Percentiles rank a stretch among this genome's conserved stretches.
These are phyloP conservation scores for Stropharia rugosoannulata DNA, from an alignment of 768 basidiomycete species.

Conservation along the genomic window DNA sequence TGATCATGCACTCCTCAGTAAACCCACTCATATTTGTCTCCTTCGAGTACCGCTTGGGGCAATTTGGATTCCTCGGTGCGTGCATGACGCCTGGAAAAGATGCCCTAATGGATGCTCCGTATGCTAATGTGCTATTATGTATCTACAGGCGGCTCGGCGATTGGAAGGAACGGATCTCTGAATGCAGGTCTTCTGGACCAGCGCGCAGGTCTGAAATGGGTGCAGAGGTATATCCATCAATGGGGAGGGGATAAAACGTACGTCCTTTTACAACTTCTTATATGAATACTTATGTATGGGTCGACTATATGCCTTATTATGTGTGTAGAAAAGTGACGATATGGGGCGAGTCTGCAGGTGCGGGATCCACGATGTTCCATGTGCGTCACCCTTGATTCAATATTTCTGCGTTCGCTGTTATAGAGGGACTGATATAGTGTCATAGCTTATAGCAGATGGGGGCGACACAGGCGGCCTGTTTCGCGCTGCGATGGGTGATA, in stretches of 20 bases:
- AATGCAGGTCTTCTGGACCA: slow-evolving; percentile 42
- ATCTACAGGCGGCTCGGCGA: slow-evolving; percentile 29
- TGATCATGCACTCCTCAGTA: slow-evolving; percentile 28
- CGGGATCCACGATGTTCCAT: slow-evolving; percentile 41
- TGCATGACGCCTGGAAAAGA: not conserved
- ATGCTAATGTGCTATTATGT: too few species aligned
- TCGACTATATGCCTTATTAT: not conserved
- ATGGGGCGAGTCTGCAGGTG: slow-evolving; percentile 43
- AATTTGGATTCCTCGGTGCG: slow-evolving; percentile 40
- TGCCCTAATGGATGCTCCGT: not conserved
- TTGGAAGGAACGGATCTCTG: slow-evolving; percentile 29
- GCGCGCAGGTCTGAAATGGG: slow-evolving; percentile 37
- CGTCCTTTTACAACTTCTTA: not conserved
- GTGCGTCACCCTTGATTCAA: slow-evolving; percentile 17
- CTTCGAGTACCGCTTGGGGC: slow-evolving; percentile 41
- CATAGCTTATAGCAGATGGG: slow-evolving; percentile 36
- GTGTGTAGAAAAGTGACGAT: slow-evolving; percentile 35
- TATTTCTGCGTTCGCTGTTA: not conserved
- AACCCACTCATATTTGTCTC: slow-evolving; percentile 38
- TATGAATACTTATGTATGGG: not conserved
- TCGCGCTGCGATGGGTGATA: slow-evolving; percentile 42
- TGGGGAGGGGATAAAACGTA: slow-evolving; percentile 39
- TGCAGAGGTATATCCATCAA: slow-evolving; percentile 32
- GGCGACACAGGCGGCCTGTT: slow-evolving; percentile 38
- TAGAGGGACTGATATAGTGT: not conserved